These are phyloP conservation scores for Cryptosporidium meleagridis DNA, from an alignment of 169 alveolate genomes.

Conservation along the genomic window DNA sequence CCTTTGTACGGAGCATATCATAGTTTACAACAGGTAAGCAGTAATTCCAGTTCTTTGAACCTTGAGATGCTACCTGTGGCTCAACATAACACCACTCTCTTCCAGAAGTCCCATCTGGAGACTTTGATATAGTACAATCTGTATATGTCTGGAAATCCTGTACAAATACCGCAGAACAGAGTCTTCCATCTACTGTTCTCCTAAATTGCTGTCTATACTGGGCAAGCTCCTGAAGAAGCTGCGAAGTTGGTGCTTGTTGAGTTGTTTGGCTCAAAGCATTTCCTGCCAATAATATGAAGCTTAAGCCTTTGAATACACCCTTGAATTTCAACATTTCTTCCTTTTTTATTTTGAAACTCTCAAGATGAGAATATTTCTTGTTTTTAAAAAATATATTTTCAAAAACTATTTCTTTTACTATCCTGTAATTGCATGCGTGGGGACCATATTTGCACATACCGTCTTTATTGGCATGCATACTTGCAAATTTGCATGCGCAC, in stretches of 20 bases:
- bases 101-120: conserved; percentile 91
- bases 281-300: conserved; percentile 18
- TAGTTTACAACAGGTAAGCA: conserved; percentile 86
- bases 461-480: conserved; percentile 50
- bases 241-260: conserved; percentile 67
- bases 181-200: conserved; percentile 89
- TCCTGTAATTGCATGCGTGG: conserved; percentile 30
- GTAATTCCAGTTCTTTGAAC: conserved; percentile 89
- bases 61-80: conserved; percentile 90
- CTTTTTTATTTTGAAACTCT: conserved; percentile 11
- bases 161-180: conserved; percentile 90
- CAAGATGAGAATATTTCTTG: conserved; percentile 34
- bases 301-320: conserved; percentile 27
- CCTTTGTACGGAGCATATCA: conserved; percentile 84
- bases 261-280: conserved; percentile 54
- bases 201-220: conserved; percentile 87
- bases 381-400: conserved; percentile 16
- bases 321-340: conserved; percentile 50
- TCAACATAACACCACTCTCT: conserved; percentile 92
- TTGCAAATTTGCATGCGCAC: conserved; percentile 54
- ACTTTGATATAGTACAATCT: conserved; percentile 88
- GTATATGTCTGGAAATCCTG: conserved; percentile 90
- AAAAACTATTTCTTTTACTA: background rate
- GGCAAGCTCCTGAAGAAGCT: conserved; percentile 80
- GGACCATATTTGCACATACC: conserved; percentile 41